Percentiles rank a stretch among this genome's conserved stretches.
Conservation (phyloP, 2,329 filamentous ascomycete genomes). For the Cryphonectria parasitica region DNA sequence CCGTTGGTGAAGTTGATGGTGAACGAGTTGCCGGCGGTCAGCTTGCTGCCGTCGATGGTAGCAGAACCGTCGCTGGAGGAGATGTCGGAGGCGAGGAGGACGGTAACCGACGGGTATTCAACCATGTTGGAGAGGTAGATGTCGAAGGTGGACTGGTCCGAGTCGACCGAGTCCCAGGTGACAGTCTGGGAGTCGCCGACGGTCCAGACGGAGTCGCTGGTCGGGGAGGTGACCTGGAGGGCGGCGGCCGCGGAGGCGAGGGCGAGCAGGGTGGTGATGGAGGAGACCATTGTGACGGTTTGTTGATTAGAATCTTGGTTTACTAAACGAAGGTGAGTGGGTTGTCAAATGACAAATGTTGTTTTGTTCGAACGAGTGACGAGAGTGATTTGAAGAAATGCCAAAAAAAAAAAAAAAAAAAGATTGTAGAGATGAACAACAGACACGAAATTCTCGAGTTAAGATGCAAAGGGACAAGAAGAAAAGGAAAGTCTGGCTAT, state of each 20-base stretch:
- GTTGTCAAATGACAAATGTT: not conserved
- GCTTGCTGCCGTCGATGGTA: slow-evolving; percentile 29
- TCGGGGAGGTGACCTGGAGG: slow-evolving; percentile 28
- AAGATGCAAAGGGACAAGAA: not conserved
- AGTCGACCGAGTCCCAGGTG: slow-evolving; percentile 26
- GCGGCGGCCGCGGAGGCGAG: slow-evolving; percentile 27
- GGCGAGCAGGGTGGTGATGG: slow-evolving; percentile 25
- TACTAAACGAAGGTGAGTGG: not conserved
- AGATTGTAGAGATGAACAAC: not conserved
- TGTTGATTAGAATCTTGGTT: not conserved
- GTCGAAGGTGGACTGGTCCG: slow-evolving; percentile 26
- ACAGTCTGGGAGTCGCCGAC: slow-evolving; percentile 28
- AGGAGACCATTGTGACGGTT: slow-evolving; percentile 26
- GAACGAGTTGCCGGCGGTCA: slow-evolving; percentile 23
- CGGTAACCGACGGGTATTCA: slow-evolving; percentile 24
- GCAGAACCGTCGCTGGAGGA: slow-evolving; percentile 16
- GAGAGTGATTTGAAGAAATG: not conserved
- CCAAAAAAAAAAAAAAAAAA: too few relatives aligned
- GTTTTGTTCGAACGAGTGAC: slow-evolving; percentile 23
- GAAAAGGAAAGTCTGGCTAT: not conserved
- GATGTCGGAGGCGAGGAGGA: slow-evolving; percentile 28
- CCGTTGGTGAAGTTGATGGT: slow-evolving; percentile 30
- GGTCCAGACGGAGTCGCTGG: slow-evolving; percentile 24
- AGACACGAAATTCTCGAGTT: not conserved
- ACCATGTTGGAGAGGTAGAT: slow-evolving; percentile 31